Conservation (phyloP, 352 stramenopile genomes). For the Phytophthora agathidicida region DNA sequence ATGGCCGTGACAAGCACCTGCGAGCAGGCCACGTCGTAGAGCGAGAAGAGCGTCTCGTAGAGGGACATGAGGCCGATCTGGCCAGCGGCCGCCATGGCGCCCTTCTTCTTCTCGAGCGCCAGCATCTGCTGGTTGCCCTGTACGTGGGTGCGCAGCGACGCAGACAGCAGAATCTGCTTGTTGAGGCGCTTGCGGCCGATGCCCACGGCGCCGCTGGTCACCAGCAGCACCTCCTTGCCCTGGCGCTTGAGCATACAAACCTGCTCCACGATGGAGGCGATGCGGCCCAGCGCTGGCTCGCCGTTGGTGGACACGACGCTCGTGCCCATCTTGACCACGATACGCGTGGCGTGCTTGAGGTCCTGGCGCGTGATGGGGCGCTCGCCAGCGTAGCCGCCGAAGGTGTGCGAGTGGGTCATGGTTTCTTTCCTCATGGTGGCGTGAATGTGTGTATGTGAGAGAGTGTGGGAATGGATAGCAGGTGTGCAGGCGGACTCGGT, state of each 20-base stretch:
- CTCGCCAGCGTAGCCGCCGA: constrained; percentile 36
- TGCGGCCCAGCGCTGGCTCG: constrained; percentile 90
- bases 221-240: constrained; percentile 90
- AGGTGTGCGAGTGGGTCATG: constrained; percentile 55
- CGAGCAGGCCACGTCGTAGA: constrained; percentile 95
- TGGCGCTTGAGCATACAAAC: constrained; percentile 93
- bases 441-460: background rate
- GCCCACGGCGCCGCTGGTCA: constrained; percentile 92
- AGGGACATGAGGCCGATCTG: constrained; percentile 98
- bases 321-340: constrained; percentile 97
- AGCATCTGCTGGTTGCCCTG: constrained; percentile 92
- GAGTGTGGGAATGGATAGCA: too few species aligned
- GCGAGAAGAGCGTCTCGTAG: constrained; percentile 96
- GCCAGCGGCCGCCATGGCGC: constrained; percentile 90
- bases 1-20: constrained; percentile 88
- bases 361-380: constrained; percentile 70
- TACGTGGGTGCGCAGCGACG: constrained; percentile 87
- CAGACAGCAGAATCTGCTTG: constrained; percentile 93
- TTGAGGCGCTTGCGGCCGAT: constrained; percentile 94
- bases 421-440: constrained; percentile 55
- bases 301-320: constrained; percentile 95
- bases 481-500: too few species aligned
- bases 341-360: constrained; percentile 82
- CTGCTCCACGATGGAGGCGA: constrained; percentile 93
- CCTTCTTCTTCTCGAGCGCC: constrained; percentile 88